phyloP scores from a whole-genome alignment of 2,329 filamentous ascomycete species.

The Volutella citrinella region DNA sequence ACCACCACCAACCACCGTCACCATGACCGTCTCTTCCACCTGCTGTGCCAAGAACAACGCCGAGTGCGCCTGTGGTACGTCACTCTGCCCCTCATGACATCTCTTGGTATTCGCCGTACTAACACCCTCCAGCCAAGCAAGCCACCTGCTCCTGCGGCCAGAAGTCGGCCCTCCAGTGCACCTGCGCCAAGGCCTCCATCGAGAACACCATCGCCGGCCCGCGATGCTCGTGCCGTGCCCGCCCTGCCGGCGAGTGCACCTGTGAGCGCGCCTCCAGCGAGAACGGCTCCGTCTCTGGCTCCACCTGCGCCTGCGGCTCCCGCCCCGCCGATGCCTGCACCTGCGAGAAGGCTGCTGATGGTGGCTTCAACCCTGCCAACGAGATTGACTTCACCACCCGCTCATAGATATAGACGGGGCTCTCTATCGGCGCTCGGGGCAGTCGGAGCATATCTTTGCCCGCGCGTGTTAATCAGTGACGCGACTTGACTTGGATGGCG shows the following conservation, averaged over 20 bases:
- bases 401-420: conserved; percentile 9
- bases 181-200: conserved; percentile 68
- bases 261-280: conserved; percentile 71
- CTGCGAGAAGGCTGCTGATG: conserved; percentile 71
- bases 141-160: conserved; percentile 87
- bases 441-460: no score
- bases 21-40: conserved; percentile 42
- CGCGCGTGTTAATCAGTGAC: no score
- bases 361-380: conserved; percentile 58
- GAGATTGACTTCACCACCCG: conserved; percentile 87
- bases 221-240: conserved; percentile 79
- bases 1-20: conserved; percentile 33
- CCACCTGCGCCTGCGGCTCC: conserved; percentile 74
- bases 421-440: no score
- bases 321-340: conserved; percentile 71
- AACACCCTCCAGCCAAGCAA: conserved; percentile 48
- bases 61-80: conserved; percentile 58
- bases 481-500: conserved; percentile 14
- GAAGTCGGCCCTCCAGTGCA: conserved; percentile 82
- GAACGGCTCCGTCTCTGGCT: conserved; percentile 60
- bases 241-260: conserved; percentile 76
- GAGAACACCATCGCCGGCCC: conserved; percentile 75
- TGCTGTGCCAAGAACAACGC: conserved; percentile 55
- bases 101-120: not conserved
- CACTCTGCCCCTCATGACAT: conserved; percentile 4